phyloP scores from a whole-genome alignment of 2,329 filamentous ascomycete species.

The Diaporthe ampelina region DNA sequence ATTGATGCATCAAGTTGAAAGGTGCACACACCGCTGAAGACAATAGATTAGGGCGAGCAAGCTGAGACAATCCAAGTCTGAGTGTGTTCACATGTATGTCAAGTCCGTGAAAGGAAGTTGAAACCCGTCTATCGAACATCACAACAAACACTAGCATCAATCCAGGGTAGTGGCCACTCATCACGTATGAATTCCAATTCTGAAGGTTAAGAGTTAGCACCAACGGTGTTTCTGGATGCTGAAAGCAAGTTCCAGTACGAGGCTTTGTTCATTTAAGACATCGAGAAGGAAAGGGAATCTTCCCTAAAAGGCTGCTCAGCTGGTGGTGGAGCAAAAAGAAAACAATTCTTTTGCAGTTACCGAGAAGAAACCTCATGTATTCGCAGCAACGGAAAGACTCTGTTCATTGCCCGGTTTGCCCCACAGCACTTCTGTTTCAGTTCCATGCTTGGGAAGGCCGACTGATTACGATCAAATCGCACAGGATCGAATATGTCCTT shows the following conservation, averaged over 20 bases:
- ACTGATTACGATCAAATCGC: neutral
- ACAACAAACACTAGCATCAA: neutral
- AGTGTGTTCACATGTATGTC: neutral
- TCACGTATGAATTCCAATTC: neutral
- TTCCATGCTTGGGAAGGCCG: neutral
- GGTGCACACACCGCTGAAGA: neutral
- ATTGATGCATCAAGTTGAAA: too few species aligned
- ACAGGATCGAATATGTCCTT: neutral
- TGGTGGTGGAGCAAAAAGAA: neutral
- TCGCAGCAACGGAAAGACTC: neutral
- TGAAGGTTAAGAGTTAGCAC: neutral
- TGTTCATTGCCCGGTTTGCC: neutral
- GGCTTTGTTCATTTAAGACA: neutral
- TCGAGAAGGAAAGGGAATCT: too few species aligned
- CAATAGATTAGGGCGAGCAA: neutral
- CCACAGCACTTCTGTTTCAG: too few species aligned
- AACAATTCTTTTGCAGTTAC: neutral
- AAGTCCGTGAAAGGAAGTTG: neutral
- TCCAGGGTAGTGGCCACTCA: neutral
- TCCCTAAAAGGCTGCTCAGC: too few species aligned
- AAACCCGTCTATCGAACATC: neutral
- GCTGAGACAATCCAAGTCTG: neutral
- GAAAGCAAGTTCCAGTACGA: neutral
- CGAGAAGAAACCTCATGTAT: too few species aligned
- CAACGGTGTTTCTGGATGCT: too few species aligned